These are phyloP conservation scores for Calocybe indica DNA, from an alignment of 768 basidiomycete species.

Conservation along the genomic window DNA sequence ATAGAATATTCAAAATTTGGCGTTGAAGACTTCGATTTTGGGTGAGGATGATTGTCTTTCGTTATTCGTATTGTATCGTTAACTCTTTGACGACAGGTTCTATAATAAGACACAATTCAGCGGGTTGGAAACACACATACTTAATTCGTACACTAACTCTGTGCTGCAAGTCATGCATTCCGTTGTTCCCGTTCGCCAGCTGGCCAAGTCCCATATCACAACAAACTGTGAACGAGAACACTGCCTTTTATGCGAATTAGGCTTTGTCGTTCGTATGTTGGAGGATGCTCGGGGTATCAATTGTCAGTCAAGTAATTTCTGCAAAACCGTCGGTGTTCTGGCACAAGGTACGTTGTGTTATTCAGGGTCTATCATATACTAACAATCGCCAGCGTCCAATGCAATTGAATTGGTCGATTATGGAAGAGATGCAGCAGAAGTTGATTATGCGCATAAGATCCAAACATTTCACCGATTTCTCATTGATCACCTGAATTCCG, in stretches of 20 bases:
- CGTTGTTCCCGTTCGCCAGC: conserved; percentile 61
- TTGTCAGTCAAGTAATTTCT: conserved; percentile 96
- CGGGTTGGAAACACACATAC: conserved; percentile 93
- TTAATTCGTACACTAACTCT: conserved; percentile 95
- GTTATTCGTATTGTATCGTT: background rate
- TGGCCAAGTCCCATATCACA: conserved; percentile 90
- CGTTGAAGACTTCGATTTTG: conserved; percentile 98
- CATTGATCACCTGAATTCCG: conserved; percentile 74
- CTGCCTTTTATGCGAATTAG: conserved; percentile 91
- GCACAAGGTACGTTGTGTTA: conserved; percentile 59
- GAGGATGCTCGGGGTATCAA: conserved; percentile 93
- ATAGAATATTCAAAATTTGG: conserved; percentile 99
- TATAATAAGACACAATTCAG: conserved; percentile 90
- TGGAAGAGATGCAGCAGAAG: conserved; percentile 64
- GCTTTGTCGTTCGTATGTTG: conserved; percentile 92
- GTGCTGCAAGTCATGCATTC: conserved; percentile 90
- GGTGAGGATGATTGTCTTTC: conserved; percentile 36
- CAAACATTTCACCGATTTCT: conserved; percentile 95
- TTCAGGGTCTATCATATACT: conserved; percentile 1
- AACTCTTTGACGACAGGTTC: conserved; percentile 45
- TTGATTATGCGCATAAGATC: conserved; percentile 83
- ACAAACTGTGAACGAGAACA: conserved; percentile 86
- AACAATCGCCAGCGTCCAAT: conserved; percentile 44
- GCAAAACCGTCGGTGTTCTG: conserved; percentile 84
- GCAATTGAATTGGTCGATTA: conserved; percentile 89